Evolutionary conservation across 169 alveolate genomes (phyloP).

Genomic region (Plasmodium fragile): DNA sequence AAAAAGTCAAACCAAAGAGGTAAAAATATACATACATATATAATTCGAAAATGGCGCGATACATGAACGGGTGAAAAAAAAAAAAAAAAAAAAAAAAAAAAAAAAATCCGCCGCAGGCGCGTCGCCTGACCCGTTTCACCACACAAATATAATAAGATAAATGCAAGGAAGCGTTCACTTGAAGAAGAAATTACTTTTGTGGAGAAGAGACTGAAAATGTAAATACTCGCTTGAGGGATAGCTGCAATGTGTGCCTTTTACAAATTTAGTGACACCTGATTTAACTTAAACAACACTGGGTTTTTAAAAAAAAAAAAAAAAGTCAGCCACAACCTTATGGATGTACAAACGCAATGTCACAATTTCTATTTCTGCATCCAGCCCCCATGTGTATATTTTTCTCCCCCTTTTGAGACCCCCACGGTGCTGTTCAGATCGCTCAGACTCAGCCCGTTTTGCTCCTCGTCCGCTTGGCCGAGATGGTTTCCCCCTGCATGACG

Average conservation of each 20-base stretch:
- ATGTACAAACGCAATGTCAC: not conserved
- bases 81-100: too few species aligned
- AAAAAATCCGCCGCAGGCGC: not conserved
- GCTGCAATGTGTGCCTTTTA: not conserved
- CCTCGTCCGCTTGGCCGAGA: not conserved
- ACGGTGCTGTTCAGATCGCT: constrained; percentile 57
- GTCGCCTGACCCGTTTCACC: too few species aligned
- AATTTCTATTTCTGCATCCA: not conserved
- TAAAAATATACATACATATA: too few species aligned
- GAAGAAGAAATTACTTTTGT: not conserved
- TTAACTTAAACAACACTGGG: not conserved
- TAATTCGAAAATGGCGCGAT: not conserved
- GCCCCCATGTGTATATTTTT: not conserved
- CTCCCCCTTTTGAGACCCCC: constrained; percentile 5
- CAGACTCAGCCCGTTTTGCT: constrained; percentile 18
- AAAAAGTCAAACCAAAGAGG: not conserved
- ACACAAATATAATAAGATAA: too few species aligned
- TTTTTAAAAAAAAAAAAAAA: too few species aligned
- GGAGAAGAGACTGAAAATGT: not conserved
- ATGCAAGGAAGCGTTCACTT: not conserved
- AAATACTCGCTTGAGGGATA: not conserved
- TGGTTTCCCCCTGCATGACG: not conserved
- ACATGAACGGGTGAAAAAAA: not conserved
- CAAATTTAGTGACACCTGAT: not conserved
- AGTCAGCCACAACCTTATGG: not conserved